Evolutionary conservation across 225 moss, liverwort and hornwort species (phyloP), one percentile per base, ranked within the genome.

Genomic region (Pseudoscleropodium purum): DNA sequence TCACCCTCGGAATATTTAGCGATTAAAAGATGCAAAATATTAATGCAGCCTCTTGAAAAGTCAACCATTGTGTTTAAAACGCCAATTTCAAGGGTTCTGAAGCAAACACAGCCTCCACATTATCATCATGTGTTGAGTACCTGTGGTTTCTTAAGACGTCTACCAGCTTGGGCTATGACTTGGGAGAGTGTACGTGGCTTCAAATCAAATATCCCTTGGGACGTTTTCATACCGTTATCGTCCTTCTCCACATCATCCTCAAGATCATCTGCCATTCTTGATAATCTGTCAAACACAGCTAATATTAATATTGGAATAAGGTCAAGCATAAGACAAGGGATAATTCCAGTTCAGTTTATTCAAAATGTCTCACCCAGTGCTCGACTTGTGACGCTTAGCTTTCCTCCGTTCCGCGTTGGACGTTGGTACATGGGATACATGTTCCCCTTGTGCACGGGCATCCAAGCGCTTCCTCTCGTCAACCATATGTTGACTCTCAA

Each of bases 391-490:
- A 39, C 94, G 92, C 83, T 97, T 97, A 75, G 94, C 89, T 89
- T 99, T 99, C 90, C 93, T 96, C 45, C 95, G 95, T 75, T 93
- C 97, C 37, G 93, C 92, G 63, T 95, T 96, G 41, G 99, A 95
- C 62, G 96, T 91, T 76, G 95, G 96, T 75, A 97, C 92, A 89
- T 94, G 95, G 78, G 90, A 87, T 91, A 95, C 91, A 69, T 92
- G 85, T 56, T 94, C 94, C 60, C 91, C 93, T 92, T 96, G 96
- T 43, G 91, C 91, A 89, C 96, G 96, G 79, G 99, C 96, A 89
- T 99, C 97, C 88, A 99, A 95, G 78, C 97, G 95, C 80, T 91
- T 95, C 91, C 95, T 95, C 91, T 97, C 99, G 69, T 95, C 94
- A 87, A 99, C 81, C 99, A 99, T 99, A 80, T 95, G 92, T 91